Base-by-base conservation (phyloP, 2,329 filamentous ascomycete genomes). In the Exophiala calicioides region DNA sequence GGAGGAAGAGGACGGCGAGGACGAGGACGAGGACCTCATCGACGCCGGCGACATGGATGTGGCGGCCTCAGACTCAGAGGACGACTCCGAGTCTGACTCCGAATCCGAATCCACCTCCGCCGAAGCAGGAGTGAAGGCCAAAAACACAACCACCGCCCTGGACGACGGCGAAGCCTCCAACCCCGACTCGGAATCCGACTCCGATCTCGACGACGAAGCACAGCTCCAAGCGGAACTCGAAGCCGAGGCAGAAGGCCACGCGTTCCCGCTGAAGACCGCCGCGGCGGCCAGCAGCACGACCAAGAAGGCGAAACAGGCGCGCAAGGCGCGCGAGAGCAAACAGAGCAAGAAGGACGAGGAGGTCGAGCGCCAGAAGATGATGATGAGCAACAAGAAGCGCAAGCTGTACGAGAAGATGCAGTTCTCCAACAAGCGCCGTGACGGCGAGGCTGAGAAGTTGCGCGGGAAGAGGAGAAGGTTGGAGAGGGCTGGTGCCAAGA, bases 361-460 rank as follows among this genome's bases (percentile, higher is more conserved):
- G 61, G 70, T 94, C 48, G 90, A 95, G 69, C 80, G 91, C 54
- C 85, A 88, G 67, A 96, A 95, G 81, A 93, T 94, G 74, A 98
- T 98, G 93, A 84, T 97, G 76, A 88, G 86, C 69, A 88, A 94
- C 70, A 93, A 94, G 81, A 98, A 97, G 83, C 80, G 93, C 62
- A 96, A 96, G 82, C 75, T 96, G 62, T 86, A 91, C 58, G 93
- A 97, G 76, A 93, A 96, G 76, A 98, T 98, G 88, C 79, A 90
- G 64, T 94, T 95, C 71, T 90, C 84, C 53, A 95, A 96, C 71
- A 90, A 85, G 72, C 90, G 93, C 79, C 88, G 89, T 76, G 91
- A 91, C 58, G 86, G 83, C 19, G 89, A 95, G 73, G 88, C 91
- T 36, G 86, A 91, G 74, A 87, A 85, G 72, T 73, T 98, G 66